Evolutionary conservation across 768 basidiomycete species (phyloP).

Genomic region (Wakefieldia striispora): DNA sequence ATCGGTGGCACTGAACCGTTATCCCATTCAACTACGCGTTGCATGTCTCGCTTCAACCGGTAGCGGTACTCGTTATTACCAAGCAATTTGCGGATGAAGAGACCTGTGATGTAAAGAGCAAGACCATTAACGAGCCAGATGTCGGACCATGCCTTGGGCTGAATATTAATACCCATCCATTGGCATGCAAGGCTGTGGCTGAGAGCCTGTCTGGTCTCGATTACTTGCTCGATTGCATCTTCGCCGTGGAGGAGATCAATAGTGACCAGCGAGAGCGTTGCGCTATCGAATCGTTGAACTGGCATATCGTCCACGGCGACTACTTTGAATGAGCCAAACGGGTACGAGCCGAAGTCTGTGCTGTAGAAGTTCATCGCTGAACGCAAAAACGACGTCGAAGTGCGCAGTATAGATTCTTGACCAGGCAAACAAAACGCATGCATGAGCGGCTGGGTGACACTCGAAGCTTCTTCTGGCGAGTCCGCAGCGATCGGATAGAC

Average conservation of each 20-base stretch:
- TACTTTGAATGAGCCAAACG: conserved; percentile 91
- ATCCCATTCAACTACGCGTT: conserved; percentile 85
- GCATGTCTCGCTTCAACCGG: conserved; percentile 94
- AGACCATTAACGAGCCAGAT: conserved; percentile 97
- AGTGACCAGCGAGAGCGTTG: conserved; percentile 77
- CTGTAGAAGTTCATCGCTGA: conserved; percentile 91
- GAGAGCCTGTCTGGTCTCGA: conserved; percentile 84
- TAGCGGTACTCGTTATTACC: conserved; percentile 98
- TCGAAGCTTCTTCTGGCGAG: conserved; percentile 57
- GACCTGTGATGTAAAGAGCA: conserved; percentile 83
- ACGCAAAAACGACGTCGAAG: conserved; percentile 75
- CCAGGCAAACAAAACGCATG: conserved; percentile 94
- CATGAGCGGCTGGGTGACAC: conserved; percentile 69
- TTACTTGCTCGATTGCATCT: conserved; percentile 88
- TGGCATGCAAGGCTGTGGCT: conserved; percentile 90
- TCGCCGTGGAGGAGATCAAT: conserved; percentile 84
- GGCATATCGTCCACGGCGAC: conserved; percentile 92
- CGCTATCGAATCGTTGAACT: conserved; percentile 76
- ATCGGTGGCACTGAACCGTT: conserved; percentile 88
- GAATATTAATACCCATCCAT: conserved; percentile 96
- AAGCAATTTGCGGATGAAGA: conserved; percentile 82
- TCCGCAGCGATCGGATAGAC: conserved; percentile 67
- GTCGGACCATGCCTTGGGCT: conserved; percentile 90
- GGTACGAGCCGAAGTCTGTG: conserved; percentile 92
- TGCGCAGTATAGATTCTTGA: conserved; percentile 65